These are phyloP conservation scores for Diaporthe citriasiana DNA, from an alignment of 2,329 filamentous ascomycete species.

Conservation along the genomic window DNA sequence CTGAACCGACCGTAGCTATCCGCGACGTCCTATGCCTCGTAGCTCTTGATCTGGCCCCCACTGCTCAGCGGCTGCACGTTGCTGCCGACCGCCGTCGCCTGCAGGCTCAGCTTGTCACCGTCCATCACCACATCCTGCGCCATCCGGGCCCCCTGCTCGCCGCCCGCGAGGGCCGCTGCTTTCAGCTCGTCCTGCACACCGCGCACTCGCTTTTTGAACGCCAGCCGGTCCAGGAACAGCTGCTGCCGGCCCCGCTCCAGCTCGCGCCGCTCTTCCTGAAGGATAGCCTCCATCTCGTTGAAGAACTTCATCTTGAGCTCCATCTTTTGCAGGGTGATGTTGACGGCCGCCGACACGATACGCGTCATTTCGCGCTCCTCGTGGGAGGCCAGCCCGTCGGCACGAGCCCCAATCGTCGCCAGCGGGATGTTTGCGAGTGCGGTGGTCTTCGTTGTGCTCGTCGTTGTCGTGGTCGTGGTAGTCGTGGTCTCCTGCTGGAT, in stretches of 20 bases:
- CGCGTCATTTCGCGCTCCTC: slow-evolving; percentile 98
- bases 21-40: slow-evolving; percentile 60
- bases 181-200: slow-evolving; percentile 85
- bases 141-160: slow-evolving; percentile 64
- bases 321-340: slow-evolving; percentile 94
- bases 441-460: slow-evolving; percentile 60
- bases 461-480: slow-evolving; percentile 65
- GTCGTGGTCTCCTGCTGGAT: slow-evolving; percentile 61
- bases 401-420: slow-evolving; percentile 86
- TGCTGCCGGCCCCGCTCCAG: slow-evolving; percentile 93
- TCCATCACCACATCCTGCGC: slow-evolving; percentile 63
- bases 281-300: slow-evolving; percentile 92
- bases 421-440: slow-evolving; percentile 83
- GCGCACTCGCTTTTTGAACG: slow-evolving; percentile 88
- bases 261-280: slow-evolving; percentile 93
- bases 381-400: slow-evolving; percentile 90
- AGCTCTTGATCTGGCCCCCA: slow-evolving; percentile 69
- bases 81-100: slow-evolving; percentile 58
- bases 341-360: slow-evolving; percentile 91
- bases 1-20: background rate
- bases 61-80: slow-evolving; percentile 69
- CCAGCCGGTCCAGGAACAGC: slow-evolving; percentile 90
- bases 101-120: slow-evolving; percentile 68
- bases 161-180: slow-evolving; percentile 63
- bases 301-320: slow-evolving; percentile 97